Percentiles rank a stretch among this genome's conserved stretches.
Evolutionary conservation across 768 basidiomycete genomes (phyloP).

Genomic region (Lactarius evosmus): DNA sequence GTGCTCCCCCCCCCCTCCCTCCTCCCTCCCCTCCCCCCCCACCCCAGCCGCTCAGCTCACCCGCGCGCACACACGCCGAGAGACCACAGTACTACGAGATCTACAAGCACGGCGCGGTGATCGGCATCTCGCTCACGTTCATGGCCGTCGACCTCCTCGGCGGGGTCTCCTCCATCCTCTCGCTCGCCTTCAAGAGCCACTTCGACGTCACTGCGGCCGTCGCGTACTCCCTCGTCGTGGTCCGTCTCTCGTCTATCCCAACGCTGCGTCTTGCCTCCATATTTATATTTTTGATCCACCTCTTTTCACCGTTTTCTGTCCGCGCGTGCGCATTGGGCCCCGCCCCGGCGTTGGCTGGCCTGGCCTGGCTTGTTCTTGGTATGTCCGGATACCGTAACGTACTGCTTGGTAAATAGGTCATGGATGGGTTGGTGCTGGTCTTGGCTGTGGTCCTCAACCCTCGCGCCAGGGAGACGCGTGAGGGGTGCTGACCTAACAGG

Average conservation of each 20-base stretch:
- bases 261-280: neutral
- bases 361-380: too few relatives aligned
- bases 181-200: conserved; percentile 59
- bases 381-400: too few relatives aligned
- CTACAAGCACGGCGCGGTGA: conserved; percentile 55
- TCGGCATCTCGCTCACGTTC: conserved; percentile 68
- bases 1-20: too few relatives aligned
- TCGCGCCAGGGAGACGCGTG: conserved; percentile 37
- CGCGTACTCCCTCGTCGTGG: conserved; percentile 60
- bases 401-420: conserved; percentile 39
- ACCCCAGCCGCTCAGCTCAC: too few relatives aligned
- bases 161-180: conserved; percentile 64
- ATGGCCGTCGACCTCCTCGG: conserved; percentile 69
- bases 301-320: too few relatives aligned
- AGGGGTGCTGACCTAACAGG: neutral
- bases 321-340: too few relatives aligned
- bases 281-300: too few relatives aligned
- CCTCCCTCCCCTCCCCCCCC: too few relatives aligned
- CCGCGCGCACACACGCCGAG: too few relatives aligned
- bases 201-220: conserved; percentile 64
- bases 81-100: conserved; percentile 77
- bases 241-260: conserved; percentile 30
- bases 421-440: conserved; percentile 60
- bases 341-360: too few relatives aligned
- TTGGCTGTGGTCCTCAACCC: conserved; percentile 67